phyloP scores from a whole-genome alignment of 345 rosid genomes.

The Syzygium grande region DNA sequence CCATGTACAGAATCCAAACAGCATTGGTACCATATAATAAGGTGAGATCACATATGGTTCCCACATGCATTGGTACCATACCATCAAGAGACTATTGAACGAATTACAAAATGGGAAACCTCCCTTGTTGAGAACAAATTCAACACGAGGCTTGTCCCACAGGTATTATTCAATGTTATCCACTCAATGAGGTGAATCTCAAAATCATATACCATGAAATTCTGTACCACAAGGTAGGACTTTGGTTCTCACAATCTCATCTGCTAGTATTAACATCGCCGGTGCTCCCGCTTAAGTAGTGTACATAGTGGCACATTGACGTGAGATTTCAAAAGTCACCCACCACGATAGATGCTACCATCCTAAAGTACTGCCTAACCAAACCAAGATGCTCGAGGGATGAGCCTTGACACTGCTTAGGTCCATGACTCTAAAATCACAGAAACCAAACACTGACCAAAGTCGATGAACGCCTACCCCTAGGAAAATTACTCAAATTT shows the following conservation, averaged over 20 bases:
- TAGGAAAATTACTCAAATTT: neutral
- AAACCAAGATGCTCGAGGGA: neutral
- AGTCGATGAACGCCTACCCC: neutral
- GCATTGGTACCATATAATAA: neutral
- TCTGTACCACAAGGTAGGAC: neutral
- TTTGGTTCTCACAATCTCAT: neutral
- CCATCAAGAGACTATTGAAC: neutral
- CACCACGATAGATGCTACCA: neutral
- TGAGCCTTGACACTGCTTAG: neutral
- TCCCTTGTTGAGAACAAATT: neutral
- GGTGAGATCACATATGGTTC: neutral
- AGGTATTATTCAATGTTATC: neutral
- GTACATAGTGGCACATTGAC: neutral
- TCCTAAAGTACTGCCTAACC: neutral
- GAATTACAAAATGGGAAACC: neutral
- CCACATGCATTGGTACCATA: neutral
- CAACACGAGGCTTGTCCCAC: neutral
- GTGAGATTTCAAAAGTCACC: neutral
- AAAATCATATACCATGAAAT: neutral
- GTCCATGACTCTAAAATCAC: neutral
- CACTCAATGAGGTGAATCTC: neutral
- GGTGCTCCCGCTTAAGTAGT: neutral
- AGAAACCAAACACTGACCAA: neutral
- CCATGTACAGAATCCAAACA: neutral
- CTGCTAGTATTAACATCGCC: neutral